A percentile compares a stretch with the other conserved stretches of the same genome.
phyloP scores from a whole-genome alignment of 106 monocot genomes.

The Alisma plantagoaquatica region DNA sequence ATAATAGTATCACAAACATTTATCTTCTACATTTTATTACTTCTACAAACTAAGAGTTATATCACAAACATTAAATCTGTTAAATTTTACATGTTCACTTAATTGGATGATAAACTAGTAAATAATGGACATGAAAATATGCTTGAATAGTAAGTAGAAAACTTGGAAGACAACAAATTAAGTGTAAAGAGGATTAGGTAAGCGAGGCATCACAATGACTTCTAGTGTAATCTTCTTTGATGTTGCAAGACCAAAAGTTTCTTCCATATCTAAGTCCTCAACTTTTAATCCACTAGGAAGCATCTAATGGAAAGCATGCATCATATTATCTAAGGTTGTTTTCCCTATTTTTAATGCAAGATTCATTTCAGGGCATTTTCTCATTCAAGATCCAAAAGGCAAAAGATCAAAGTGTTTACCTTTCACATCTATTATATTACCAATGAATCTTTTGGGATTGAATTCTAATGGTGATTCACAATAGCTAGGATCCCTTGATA shows the following conservation, averaged over 20 bases:
- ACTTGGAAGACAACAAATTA: too few species aligned
- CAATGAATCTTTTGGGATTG: conserved; percentile 59
- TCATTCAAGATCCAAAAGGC: conserved; percentile 68
- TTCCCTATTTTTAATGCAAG: conserved; percentile 65
- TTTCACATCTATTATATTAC: conserved; percentile 69
- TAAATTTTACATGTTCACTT: too few species aligned
- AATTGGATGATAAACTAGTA: too few species aligned
- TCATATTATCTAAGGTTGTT: conserved; percentile 67
- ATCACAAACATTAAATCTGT: too few species aligned
- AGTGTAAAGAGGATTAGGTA: conserved; percentile 9
- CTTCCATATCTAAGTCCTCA: conserved; percentile 59
- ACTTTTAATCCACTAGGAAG: conserved; percentile 38
- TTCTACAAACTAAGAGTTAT: too few species aligned
- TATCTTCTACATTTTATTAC: too few species aligned
- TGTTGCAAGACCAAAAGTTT: conserved; percentile 62
- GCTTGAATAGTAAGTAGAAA: too few species aligned
- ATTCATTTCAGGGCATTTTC: conserved; percentile 75
- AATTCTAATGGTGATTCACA: conserved; percentile 65
- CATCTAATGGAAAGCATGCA: conserved; percentile 70
- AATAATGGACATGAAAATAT: too few species aligned
- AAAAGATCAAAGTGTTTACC: conserved; percentile 71
- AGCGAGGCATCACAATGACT: conserved; percentile 51
- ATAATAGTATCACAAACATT: too few species aligned
- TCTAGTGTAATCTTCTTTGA: conserved; percentile 60
- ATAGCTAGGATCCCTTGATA: conserved; percentile 48